phyloP scores from a whole-genome alignment of 2,329 filamentous ascomycete species.

The Scytalidium sp. region DNA sequence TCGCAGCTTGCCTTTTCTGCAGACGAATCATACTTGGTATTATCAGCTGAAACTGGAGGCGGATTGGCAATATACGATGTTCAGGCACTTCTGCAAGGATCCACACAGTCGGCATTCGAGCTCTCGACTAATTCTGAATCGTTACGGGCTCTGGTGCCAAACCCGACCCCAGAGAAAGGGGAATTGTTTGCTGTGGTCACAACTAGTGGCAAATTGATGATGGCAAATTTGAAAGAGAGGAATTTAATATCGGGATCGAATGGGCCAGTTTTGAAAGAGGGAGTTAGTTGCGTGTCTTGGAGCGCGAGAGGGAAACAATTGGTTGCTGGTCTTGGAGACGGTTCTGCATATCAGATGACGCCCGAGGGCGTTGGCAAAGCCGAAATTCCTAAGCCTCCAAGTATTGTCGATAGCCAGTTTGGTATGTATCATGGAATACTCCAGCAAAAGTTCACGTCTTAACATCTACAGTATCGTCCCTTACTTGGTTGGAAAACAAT shows the following conservation, averaged over 20 bases:
- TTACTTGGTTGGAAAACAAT: conserved; percentile 87
- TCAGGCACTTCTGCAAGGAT: conserved; percentile 61
- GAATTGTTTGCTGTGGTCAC: conserved; percentile 81
- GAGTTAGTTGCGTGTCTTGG: conserved; percentile 85
- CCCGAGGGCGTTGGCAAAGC: conserved; percentile 75
- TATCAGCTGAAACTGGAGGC: conserved; percentile 78
- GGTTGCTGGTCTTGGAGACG: conserved; percentile 79
- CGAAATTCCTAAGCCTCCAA: conserved; percentile 73
- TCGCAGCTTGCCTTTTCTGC: conserved; percentile 89
- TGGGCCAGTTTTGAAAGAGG: conserved; percentile 65
- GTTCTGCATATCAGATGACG: conserved; percentile 78
- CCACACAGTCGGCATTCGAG: conserved; percentile 68
- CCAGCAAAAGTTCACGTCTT: conserved; percentile 10
- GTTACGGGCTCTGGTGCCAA: conserved; percentile 73
- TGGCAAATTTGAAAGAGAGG: conserved; percentile 74
- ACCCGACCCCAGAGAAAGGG: conserved; percentile 70
- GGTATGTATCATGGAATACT: conserved; percentile 46
- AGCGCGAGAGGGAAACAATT: conserved; percentile 92
- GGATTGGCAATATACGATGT: conserved; percentile 83
- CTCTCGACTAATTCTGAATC: conserved; percentile 72
- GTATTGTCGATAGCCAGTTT: conserved; percentile 60
- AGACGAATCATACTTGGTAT: conserved; percentile 80
- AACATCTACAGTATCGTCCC: conserved; percentile 61
- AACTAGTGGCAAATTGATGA: conserved; percentile 73
- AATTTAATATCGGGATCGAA: conserved; percentile 54